Evolutionary conservation across 495 filamentous ascomycete genomes (phyloP).

Genomic region (Aspergillus homomorphus): DNA sequence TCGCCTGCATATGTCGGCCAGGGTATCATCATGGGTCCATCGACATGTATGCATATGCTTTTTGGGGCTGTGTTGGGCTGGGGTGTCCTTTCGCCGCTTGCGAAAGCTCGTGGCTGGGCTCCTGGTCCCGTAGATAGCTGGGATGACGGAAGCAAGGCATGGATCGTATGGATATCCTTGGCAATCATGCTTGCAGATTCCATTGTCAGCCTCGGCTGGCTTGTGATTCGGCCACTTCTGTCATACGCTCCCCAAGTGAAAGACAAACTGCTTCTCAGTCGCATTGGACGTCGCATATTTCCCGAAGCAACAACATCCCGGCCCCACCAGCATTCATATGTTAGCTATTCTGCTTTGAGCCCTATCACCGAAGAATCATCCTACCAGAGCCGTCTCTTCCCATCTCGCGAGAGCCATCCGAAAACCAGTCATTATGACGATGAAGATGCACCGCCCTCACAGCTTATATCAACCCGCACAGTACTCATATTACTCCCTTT

Average conservation of each 20-base stretch:
- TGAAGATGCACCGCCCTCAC: slow-evolving; percentile 76
- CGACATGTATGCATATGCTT: slow-evolving; percentile 93
- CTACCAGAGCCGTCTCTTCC: slow-evolving; percentile 4
- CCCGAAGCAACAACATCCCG: slow-evolving; percentile 7
- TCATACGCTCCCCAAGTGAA: slow-evolving; percentile 36
- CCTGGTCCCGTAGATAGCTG: slow-evolving; percentile 82
- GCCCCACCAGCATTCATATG: slow-evolving; percentile 25
- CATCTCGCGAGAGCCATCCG: slow-evolving; percentile 6
- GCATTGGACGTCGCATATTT: slow-evolving; percentile 26
- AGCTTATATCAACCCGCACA: slow-evolving; percentile 71
- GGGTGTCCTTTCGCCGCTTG: slow-evolving; percentile 85
- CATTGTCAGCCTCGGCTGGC: slow-evolving; percentile 78
- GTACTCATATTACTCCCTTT: slow-evolving; percentile 71
- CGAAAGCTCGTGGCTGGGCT: slow-evolving; percentile 83
- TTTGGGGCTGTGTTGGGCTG: slow-evolving; percentile 87
- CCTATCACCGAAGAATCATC: slow-evolving; percentile 26
- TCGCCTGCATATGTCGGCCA: slow-evolving; percentile 89
- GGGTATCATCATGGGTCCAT: slow-evolving; percentile 78
- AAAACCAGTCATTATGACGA: slow-evolving; percentile 34
- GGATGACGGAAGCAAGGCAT: slow-evolving; percentile 89
- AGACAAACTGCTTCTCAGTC: slow-evolving; percentile 27
- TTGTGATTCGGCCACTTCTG: slow-evolving; percentile 63
- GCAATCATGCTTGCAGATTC: slow-evolving; percentile 97
- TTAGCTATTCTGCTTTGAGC: slow-evolving; percentile 42
- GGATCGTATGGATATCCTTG: slow-evolving; percentile 95